Evolutionary conservation across 1,284 basidiomycete species (phyloP).

Genomic region (Hortiboletus rubellus): DNA sequence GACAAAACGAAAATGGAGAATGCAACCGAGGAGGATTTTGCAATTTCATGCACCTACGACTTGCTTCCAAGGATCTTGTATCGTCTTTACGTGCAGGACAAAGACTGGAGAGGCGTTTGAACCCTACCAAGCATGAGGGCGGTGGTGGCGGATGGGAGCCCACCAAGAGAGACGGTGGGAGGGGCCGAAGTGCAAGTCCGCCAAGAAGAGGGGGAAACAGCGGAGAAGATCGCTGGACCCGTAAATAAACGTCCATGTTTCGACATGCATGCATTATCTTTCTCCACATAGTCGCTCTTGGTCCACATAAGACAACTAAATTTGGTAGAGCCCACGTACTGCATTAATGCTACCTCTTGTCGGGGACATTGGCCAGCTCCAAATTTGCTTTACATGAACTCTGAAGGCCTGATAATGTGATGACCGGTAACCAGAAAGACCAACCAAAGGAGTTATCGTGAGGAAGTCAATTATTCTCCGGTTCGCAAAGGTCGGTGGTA

Average conservation of each 20-base stretch:
- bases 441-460: neutral
- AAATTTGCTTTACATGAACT: neutral
- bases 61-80: slow-evolving; percentile 82
- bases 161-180: slow-evolving; percentile 59
- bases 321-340: neutral
- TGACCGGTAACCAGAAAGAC: neutral
- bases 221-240: slow-evolving; percentile 77
- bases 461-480: neutral
- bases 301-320: neutral
- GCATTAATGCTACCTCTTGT: neutral
- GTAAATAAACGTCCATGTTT: slow-evolving; percentile 42
- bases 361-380: neutral
- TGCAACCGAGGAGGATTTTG: slow-evolving; percentile 96
- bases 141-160: slow-evolving; percentile 85
- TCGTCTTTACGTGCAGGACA: slow-evolving; percentile 81
- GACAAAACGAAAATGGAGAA: slow-evolving; percentile 97
- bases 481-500: neutral
- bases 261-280: neutral
- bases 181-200: slow-evolving; percentile 73
- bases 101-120: slow-evolving; percentile 73
- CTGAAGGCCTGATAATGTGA: neutral
- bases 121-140: slow-evolving; percentile 59
- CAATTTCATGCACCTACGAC: slow-evolving; percentile 98
- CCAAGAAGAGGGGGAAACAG: slow-evolving; percentile 55
- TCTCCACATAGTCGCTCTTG: neutral